phyloP scores from a whole-genome alignment of 257 asterid species.

The Salvia splendens region DNA sequence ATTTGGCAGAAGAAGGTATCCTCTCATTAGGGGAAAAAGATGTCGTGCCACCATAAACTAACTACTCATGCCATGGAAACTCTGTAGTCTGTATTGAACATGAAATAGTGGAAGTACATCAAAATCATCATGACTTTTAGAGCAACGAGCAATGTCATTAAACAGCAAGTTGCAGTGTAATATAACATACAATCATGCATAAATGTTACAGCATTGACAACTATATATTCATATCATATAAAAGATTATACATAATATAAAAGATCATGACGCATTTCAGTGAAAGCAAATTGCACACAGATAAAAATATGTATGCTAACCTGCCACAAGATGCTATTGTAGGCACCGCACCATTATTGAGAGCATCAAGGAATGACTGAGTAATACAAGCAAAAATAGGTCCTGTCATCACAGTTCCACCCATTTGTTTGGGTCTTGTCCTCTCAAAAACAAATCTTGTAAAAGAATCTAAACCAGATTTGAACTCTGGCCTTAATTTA shows the following conservation, averaged over 20 bases:
- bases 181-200: too few species aligned
- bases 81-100: slow-evolving; percentile 1
- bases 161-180: too few species aligned
- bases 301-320: slow-evolving; percentile 43
- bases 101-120: neutral
- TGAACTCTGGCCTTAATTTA: slow-evolving; percentile 84
- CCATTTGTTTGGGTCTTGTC: slow-evolving; percentile 94
- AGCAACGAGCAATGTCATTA: neutral
- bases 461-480: slow-evolving; percentile 83
- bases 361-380: slow-evolving; percentile 92
- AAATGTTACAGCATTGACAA: neutral
- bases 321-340: slow-evolving; percentile 98
- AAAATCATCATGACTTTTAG: slow-evolving; percentile 14
- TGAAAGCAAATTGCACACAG: slow-evolving; percentile 3
- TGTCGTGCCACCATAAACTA: slow-evolving; percentile 5
- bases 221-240: neutral
- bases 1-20: neutral
- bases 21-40: slow-evolving; percentile 9
- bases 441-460: slow-evolving; percentile 91
- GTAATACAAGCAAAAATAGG: slow-evolving; percentile 90
- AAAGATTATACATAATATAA: neutral
- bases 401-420: slow-evolving; percentile 93
- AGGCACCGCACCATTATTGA: slow-evolving; percentile 96
- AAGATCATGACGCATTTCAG: neutral
- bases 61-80: slow-evolving; percentile 18